Base-by-base conservation (phyloP, 306 rosid genomes). In the Cucurbita moschata region DNA sequence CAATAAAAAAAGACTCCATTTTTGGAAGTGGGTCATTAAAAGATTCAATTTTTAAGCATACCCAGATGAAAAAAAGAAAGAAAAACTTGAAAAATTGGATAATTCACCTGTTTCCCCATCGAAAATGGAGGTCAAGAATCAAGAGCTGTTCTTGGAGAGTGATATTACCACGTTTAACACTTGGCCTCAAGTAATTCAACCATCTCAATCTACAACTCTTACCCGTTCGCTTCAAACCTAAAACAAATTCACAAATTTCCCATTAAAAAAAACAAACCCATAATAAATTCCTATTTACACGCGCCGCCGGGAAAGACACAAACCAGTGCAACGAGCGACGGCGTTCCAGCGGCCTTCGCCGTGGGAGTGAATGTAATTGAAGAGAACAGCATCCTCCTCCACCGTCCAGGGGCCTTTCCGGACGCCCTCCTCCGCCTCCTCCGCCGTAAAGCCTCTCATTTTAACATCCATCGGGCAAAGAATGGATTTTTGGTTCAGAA, bases 311-410 rank as follows among this genome's bases (percentile, higher is more conserved):
- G 35, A 30, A 30, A 2, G 35, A 30, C 35, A 30, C 69, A 0
- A 18, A 82, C 85, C 85, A 50, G 87, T 72, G 61, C 57, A 81
- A 46, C 75, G 72, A 42, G 84, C 82, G 19, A 81, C 79, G 6
- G 82, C 69, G 75, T 83, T 83, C 87, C 87, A 83, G 18, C 84
- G 87, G 7, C 87, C 87, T 73, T 83, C 87, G 23, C 87, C 84
- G 66, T 83, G 87, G 40, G 15, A 39, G 60, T 56, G 51, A 63
- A 83, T 38, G 40, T 76, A 78, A 50, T 80, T 49, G 75, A 42
- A 58, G 37, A 83, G 82, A 61, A 78, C 3, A 6, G 77, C 46
- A 70, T 83, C 87, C 57, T 83, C 87, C 39, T 81, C 87, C 46
- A 49, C 78, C 13, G 82, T 83, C 87, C 87, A 83, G 1, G 87